Percentiles rank a stretch among this genome's conserved stretches.
phyloP scores from a whole-genome alignment of 1,139 yeast genomes.

The Williopsis jadinii region DNA sequence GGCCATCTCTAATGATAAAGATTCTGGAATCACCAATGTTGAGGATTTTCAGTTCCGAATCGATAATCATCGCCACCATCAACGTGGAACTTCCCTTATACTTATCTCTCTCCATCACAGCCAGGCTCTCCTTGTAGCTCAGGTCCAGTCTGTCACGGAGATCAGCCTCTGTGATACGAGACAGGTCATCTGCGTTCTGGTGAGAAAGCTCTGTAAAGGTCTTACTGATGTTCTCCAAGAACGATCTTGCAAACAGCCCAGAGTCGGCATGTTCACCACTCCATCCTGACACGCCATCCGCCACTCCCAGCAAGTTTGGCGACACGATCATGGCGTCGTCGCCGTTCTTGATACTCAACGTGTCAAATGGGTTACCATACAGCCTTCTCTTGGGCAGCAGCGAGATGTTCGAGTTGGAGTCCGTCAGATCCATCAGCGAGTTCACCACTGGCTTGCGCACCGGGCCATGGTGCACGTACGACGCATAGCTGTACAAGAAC shows the following conservation, averaged over 20 bases:
- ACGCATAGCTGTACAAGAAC: conserved; percentile 40
- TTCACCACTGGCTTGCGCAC: conserved; percentile 33
- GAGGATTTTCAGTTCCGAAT: conserved; percentile 37
- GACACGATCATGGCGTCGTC: conserved; percentile 60
- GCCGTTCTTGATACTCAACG: conserved; percentile 48
- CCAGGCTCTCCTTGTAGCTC: conserved; percentile 44
- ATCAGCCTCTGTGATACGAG: conserved; percentile 8
- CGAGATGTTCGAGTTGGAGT: conserved; percentile 35
- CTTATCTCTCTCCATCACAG: conserved; percentile 44
- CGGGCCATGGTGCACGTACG: conserved; percentile 43
- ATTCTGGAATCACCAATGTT: conserved; percentile 53
- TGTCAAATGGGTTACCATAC: conserved; percentile 46
- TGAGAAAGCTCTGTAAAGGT: conserved; percentile 29
- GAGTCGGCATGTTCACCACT: conserved; percentile 37
- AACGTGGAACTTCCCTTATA: conserved; percentile 50
- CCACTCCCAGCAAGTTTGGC: conserved; percentile 48
- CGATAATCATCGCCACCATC: conserved; percentile 43
- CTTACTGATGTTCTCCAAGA: conserved; percentile 46
- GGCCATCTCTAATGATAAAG: conserved; percentile 42
- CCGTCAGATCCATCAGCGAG: conserved; percentile 46
- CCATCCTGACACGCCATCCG: conserved; percentile 62
- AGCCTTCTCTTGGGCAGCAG: conserved; percentile 47
- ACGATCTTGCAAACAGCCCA: conserved; percentile 51
- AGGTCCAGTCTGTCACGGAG: conserved; percentile 34
- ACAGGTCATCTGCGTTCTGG: conserved; percentile 11